phyloP scores from a whole-genome alignment of 2,329 filamentous ascomycete species.

The Gyromitra esculenta region DNA sequence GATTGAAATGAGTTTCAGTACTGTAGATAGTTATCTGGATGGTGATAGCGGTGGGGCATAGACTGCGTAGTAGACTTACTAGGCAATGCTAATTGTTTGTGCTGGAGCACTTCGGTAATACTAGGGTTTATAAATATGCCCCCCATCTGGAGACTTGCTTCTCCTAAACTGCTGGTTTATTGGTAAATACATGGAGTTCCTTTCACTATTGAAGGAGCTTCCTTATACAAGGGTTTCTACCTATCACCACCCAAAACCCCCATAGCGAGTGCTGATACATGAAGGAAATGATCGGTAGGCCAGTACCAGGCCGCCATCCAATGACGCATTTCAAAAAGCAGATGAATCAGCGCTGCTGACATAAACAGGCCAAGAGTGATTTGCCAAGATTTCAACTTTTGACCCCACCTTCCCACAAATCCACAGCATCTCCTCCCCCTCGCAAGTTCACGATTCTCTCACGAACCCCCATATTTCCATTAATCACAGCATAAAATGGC shows the following conservation, averaged over 20 bases:
- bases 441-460: not conserved
- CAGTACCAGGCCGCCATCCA: not conserved
- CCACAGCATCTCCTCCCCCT: constrained; percentile 24
- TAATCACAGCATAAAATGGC: constrained; percentile 68
- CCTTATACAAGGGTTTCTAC: not conserved
- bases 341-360: constrained; percentile 37
- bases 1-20: not conserved
- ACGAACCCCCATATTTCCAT: not conserved
- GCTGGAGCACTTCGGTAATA: not conserved
- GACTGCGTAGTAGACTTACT: not conserved
- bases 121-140: too few species aligned
- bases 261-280: constrained; percentile 6
- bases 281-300: not conserved
- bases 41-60: not conserved
- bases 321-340: not conserved
- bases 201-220: too few species aligned
- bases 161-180: too few species aligned
- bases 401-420: constrained; percentile 42
- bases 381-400: constrained; percentile 41
- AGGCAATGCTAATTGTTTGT: not conserved
- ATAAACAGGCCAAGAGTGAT: constrained; percentile 26
- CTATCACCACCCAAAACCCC: not conserved
- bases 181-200: too few species aligned
- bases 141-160: too few species aligned
- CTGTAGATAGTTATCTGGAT: not conserved